phyloP scores from a whole-genome alignment of 441 rosid species.

The Gossypium trilobum region DNA sequence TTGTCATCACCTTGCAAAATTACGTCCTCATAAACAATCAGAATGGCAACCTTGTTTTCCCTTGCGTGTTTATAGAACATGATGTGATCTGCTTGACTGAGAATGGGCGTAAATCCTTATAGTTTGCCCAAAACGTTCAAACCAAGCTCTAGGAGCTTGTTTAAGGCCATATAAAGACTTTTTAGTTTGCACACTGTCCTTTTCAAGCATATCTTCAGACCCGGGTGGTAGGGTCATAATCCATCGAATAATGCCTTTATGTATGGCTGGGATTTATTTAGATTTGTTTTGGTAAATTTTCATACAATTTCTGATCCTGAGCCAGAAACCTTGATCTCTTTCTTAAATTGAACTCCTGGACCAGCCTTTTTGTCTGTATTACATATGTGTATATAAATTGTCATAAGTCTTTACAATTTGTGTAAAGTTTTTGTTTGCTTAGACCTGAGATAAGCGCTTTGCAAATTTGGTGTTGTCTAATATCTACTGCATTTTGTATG shows the following conservation, averaged over 20 bases:
- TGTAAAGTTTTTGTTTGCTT: not conserved
- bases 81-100: not conserved
- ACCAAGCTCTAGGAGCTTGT: not conserved
- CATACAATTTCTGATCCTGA: not conserved
- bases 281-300: not conserved
- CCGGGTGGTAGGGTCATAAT: not conserved
- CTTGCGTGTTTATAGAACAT: not conserved
- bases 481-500: not conserved
- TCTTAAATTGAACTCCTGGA: not conserved
- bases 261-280: not conserved
- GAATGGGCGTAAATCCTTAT: not conserved
- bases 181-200: not conserved
- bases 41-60: not conserved
- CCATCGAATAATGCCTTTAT: too few species aligned
- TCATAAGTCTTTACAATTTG: not conserved
- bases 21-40: not conserved
- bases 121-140: not conserved
- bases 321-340: not conserved
- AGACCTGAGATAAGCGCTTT: conserved; percentile 1
- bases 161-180: not conserved
- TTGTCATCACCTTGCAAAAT: not conserved
- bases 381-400: not conserved
- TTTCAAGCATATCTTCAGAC: not conserved
- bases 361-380: not conserved
- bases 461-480: not conserved